Evolutionary conservation across 768 basidiomycete genomes (phyloP).

Genomic region (Podaxis rugospora): DNA sequence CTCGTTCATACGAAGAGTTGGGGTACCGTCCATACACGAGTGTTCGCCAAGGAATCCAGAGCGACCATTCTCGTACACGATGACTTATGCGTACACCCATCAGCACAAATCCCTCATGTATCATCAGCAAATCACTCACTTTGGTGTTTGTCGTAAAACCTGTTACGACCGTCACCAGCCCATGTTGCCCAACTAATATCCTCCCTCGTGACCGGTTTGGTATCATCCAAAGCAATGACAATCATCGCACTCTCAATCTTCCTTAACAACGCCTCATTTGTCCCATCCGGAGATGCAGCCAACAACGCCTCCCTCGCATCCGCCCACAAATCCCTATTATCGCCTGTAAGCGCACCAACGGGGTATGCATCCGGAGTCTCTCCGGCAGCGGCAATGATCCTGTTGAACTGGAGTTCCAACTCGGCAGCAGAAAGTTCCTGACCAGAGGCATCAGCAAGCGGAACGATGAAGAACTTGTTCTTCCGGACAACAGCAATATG

Average conservation of each 20-base stretch:
- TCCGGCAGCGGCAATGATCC: slow-evolving; percentile 64
- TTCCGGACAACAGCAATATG: slow-evolving; percentile 90
- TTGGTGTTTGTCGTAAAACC: slow-evolving; percentile 98
- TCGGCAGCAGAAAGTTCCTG: slow-evolving; percentile 73
- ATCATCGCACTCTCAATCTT: slow-evolving; percentile 90
- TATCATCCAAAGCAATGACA: slow-evolving; percentile 81
- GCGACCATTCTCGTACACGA: slow-evolving; percentile 93
- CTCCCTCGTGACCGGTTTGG: slow-evolving; percentile 75
- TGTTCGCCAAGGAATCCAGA: slow-evolving; percentile 91
- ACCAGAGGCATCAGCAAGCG: slow-evolving; percentile 60
- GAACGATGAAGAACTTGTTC: slow-evolving; percentile 86
- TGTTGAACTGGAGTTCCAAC: slow-evolving; percentile 74
- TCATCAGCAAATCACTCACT: slow-evolving; percentile 37
- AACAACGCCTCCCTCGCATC: slow-evolving; percentile 65
- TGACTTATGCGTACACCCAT: slow-evolving; percentile 49
- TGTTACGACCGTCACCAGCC: slow-evolving; percentile 86
- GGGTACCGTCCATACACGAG: slow-evolving; percentile 91
- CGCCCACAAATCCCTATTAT: slow-evolving; percentile 89
- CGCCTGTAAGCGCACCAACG: slow-evolving; percentile 82
- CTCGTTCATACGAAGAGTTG: slow-evolving; percentile 93
- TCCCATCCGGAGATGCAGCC: slow-evolving; percentile 44
- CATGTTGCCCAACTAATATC: slow-evolving; percentile 79
- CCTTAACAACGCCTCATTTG: slow-evolving; percentile 65
- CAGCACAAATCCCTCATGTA: background rate
- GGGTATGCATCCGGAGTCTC: slow-evolving; percentile 34